These are phyloP conservation scores for Daldinia caldariorum DNA, from an alignment of 495 filamentous ascomycete species.

Conservation along the genomic window DNA sequence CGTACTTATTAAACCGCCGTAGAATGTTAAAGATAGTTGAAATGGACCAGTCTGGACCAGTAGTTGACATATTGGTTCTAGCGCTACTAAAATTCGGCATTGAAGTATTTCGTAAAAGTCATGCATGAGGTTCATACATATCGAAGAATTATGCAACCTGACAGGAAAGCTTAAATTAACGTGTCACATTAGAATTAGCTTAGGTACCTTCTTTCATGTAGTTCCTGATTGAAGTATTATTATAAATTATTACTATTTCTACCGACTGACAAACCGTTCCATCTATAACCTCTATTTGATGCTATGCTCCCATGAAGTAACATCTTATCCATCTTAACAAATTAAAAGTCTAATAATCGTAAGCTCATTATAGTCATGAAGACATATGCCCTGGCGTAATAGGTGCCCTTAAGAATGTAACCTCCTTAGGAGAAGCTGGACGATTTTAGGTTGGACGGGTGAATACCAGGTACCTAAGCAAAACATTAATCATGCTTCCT, in stretches of 20 bases:
- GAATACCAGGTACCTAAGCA: neutral
- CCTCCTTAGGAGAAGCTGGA: neutral
- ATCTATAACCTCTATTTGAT: neutral
- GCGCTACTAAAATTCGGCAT: neutral
- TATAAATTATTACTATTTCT: constrained; percentile 24
- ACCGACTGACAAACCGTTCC: neutral
- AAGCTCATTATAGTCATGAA: constrained; percentile 25
- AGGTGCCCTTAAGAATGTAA: neutral
- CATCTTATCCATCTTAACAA: neutral
- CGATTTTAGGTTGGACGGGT: neutral
- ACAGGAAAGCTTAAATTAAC: neutral
- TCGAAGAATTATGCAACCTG: neutral
- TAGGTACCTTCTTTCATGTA: neutral
- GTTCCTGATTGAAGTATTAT: constrained; percentile 8
- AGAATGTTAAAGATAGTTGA: neutral
- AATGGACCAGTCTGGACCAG: too few species aligned
- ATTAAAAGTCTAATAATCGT: constrained; percentile 22
- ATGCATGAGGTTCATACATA: neutral
- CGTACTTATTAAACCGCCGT: neutral
- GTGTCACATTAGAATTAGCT: neutral
- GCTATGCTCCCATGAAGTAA: constrained; percentile 3
- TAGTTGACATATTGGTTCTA: too few species aligned
- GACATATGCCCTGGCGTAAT: constrained; percentile 14
- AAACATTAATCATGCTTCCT: constrained; percentile 34
- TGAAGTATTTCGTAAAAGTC: neutral